A percentile compares a stretch with the other conserved stretches of the same genome.
phyloP scores from a whole-genome alignment of 495 filamentous ascomycete species.

The Daldinia caldariorum region DNA sequence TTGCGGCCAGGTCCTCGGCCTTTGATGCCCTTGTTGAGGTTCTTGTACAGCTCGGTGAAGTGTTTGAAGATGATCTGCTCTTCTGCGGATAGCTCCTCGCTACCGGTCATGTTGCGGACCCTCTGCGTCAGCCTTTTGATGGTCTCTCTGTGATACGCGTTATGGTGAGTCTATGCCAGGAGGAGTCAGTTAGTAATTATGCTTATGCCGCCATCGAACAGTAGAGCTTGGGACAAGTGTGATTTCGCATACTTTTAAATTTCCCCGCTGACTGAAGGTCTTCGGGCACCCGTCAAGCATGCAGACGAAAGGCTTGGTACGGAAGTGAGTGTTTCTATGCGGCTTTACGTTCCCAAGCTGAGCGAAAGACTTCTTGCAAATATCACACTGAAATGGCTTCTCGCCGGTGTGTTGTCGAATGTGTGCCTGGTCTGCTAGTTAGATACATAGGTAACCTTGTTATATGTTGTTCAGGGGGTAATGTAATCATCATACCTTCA shows the following conservation, averaged over 20 bases:
- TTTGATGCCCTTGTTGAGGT: conserved; percentile 93
- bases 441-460: conserved; percentile 8
- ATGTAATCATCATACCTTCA: conserved; percentile 80
- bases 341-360: conserved; percentile 88
- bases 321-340: conserved; percentile 82
- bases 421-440: conserved; percentile 69
- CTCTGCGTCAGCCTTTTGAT: conserved; percentile 76
- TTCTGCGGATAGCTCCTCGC: conserved; percentile 67
- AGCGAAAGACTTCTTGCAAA: conserved; percentile 83
- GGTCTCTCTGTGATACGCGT: conserved; percentile 84
- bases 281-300: conserved; percentile 83
- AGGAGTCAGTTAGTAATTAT: conserved; percentile 32
- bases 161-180: conserved; percentile 81
- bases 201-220: not conserved
- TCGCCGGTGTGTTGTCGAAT: conserved; percentile 84
- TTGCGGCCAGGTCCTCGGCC: conserved; percentile 87
- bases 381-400: conserved; percentile 83
- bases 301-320: conserved; percentile 82
- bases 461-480: not conserved
- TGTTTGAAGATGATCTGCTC: conserved; percentile 89
- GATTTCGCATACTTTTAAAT: conserved; percentile 74
- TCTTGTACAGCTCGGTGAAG: conserved; percentile 89
- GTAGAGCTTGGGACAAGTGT: not conserved
- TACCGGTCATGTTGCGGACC: conserved; percentile 72
- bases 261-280: conserved; percentile 87